Percentiles rank a stretch among this genome's conserved stretches.
These are phyloP conservation scores for Coemansia sp. DNA, from an alignment of 192 early-diverging fungal genomes.

Conservation along the genomic window DNA sequence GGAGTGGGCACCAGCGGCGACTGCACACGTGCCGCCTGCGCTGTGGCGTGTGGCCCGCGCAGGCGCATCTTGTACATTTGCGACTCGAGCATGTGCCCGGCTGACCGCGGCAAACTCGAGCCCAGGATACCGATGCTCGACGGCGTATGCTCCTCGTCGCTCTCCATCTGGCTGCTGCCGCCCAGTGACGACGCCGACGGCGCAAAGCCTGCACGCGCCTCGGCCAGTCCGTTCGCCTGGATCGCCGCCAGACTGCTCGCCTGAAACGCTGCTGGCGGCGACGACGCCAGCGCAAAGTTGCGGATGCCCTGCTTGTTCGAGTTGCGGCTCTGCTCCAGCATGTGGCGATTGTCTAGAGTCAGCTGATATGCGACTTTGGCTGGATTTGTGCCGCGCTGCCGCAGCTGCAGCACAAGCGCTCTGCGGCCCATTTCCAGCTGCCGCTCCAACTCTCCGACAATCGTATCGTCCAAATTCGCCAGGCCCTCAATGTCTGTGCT, in stretches of 20 bases:
- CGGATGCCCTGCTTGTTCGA: conserved; percentile 55
- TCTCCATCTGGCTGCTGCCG: conserved; percentile 11
- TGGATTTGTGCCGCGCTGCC: conserved; percentile 86
- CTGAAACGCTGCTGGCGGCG: conserved; percentile 47
- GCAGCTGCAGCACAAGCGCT: conserved; percentile 73
- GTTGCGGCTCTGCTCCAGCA: conserved; percentile 55
- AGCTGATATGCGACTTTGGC: conserved; percentile 97
- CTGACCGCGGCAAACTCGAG: conserved; percentile 47
- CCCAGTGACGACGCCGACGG: conserved; percentile 1
- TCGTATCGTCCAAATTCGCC: conserved; percentile 72
- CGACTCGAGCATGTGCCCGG: conserved; percentile 46
- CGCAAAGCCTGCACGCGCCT: neutral
- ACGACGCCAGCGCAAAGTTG: conserved; percentile 54
- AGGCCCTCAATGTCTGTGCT: conserved; percentile 63
- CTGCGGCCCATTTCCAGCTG: conserved; percentile 55
- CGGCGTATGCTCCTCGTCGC: conserved; percentile 18
- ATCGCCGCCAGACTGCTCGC: conserved; percentile 32
- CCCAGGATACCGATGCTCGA: conserved; percentile 52
- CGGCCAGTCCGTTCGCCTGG: conserved; percentile 17
- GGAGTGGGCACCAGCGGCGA: conserved; percentile 33
- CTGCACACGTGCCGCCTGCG: conserved; percentile 28
- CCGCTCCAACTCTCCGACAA: conserved; percentile 72
- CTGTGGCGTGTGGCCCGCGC: conserved; percentile 27
- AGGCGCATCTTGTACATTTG: conserved; percentile 53
- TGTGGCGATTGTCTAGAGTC: conserved; percentile 76